Evolutionary conservation across 495 filamentous ascomycete genomes (phyloP).

Genomic region (Penicillium verhagenii): DNA sequence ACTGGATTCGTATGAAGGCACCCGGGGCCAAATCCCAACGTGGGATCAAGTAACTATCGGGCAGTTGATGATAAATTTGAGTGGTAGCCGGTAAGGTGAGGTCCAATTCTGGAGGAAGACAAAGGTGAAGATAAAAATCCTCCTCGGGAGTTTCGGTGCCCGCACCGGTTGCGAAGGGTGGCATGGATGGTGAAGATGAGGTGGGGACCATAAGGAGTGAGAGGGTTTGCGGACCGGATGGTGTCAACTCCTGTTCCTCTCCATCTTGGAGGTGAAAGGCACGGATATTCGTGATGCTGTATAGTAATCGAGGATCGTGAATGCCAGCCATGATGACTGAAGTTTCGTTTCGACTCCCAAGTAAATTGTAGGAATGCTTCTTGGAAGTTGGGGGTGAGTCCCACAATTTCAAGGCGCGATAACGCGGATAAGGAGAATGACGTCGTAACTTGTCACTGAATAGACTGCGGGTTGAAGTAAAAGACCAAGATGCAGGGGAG

Average conservation of each 20-base stretch:
- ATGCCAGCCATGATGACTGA: conserved; percentile 15
- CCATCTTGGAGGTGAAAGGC: conserved; percentile 89
- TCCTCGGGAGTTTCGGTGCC: conserved; percentile 57
- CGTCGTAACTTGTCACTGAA: neutral
- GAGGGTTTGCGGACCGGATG: conserved; percentile 82
- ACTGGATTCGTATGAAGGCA: conserved; percentile 88
- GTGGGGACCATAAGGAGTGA: conserved; percentile 94
- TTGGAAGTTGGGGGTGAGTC: no score
- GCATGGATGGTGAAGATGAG: conserved; percentile 64
- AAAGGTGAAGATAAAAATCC: conserved; percentile 93
- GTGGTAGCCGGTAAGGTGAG: conserved; percentile 87
- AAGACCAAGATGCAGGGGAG: no score
- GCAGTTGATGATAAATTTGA: conserved; percentile 92
- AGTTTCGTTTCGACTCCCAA: neutral
- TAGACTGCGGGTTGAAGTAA: neutral
- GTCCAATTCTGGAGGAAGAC: conserved; percentile 91
- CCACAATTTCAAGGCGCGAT: neutral
- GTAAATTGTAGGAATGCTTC: neutral
- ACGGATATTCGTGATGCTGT: conserved; percentile 77
- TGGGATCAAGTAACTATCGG: conserved; percentile 84
- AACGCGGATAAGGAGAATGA: neutral
- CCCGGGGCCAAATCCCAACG: conserved; percentile 88
- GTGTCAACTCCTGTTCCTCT: conserved; percentile 75
- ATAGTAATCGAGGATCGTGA: conserved; percentile 76
- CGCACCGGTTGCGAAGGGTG: conserved; percentile 46